A percentile compares a stretch with the other conserved stretches of the same genome.
These are phyloP conservation scores for Elsinoe fawcettii DNA, from an alignment of 2,329 filamentous ascomycete genomes.

Conservation along the genomic window DNA sequence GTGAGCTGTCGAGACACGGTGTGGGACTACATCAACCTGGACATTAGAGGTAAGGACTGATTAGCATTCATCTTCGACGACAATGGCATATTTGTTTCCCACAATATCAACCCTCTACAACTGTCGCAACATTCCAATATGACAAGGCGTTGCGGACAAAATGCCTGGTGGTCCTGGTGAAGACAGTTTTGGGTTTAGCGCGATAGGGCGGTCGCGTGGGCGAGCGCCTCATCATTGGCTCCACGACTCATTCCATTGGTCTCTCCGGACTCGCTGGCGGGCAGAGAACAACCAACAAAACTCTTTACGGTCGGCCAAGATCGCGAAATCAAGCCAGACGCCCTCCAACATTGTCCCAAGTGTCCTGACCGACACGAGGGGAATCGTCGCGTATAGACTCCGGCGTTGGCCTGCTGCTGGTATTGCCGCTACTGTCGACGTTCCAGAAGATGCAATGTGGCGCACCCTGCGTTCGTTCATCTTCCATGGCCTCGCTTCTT, in stretches of 20 bases:
- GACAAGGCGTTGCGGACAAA: slow-evolving; percentile 11
- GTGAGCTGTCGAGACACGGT: background rate
- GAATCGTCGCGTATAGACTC: background rate
- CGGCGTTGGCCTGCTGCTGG: slow-evolving; percentile 4
- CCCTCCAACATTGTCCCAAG: background rate
- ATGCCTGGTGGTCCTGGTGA: slow-evolving; percentile 5
- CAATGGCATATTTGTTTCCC: background rate
- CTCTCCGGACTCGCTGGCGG: background rate
- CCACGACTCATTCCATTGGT: slow-evolving; percentile 7
- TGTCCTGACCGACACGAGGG: background rate
- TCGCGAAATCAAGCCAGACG: slow-evolving; percentile 1
- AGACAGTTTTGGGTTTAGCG: slow-evolving; percentile 8
- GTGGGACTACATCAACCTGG: background rate
- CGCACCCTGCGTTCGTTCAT: slow-evolving; percentile 12
- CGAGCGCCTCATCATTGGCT: slow-evolving; percentile 2
- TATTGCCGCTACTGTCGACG: slow-evolving; percentile 10
- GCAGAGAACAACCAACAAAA: slow-evolving; percentile 12
- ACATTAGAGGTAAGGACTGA: background rate
- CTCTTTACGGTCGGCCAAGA: slow-evolving; percentile 6
- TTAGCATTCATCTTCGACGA: background rate
- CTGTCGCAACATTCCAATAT: background rate
- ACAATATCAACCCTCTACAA: background rate
- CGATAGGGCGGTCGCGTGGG: slow-evolving; percentile 4
- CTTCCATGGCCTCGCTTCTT: background rate
- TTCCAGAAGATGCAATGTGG: slow-evolving; percentile 15